Percentiles rank a stretch among this genome's conserved stretches.
Evolutionary conservation across 768 basidiomycete species (phyloP).

Genomic region (Pulveroboletus sp.): DNA sequence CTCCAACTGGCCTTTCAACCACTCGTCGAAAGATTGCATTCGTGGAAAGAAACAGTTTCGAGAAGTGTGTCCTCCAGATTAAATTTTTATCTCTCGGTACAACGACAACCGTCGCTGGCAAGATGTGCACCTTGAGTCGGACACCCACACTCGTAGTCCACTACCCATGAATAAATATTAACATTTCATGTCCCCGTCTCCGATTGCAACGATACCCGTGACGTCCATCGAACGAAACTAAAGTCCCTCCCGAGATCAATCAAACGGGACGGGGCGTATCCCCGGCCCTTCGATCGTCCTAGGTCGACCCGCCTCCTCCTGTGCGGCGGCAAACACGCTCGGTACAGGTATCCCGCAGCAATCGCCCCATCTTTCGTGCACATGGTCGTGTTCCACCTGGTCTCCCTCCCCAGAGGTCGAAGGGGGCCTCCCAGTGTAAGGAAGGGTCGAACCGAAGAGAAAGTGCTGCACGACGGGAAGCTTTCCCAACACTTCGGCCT

Average conservation of each 20-base stretch:
- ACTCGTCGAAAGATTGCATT: too few relatives aligned
- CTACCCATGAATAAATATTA: too few relatives aligned
- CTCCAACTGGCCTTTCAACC: too few relatives aligned
- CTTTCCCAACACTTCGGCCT: conserved; percentile 90
- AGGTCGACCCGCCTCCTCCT: conserved; percentile 37
- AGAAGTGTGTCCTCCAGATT: too few relatives aligned
- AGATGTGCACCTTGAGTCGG: too few relatives aligned
- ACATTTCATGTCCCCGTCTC: too few relatives aligned
- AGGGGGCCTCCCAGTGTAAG: conserved; percentile 58
- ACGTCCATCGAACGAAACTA: neutral
- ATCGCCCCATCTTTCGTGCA: conserved; percentile 73
- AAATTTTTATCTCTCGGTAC: too few relatives aligned
- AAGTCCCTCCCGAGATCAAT: conserved; percentile 36
- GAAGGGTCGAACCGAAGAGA: conserved; percentile 79
- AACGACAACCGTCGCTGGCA: too few relatives aligned
- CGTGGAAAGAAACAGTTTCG: too few relatives aligned
- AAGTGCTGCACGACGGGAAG: conserved; percentile 97
- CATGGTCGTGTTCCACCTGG: conserved; percentile 18
- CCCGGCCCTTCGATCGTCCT: conserved; percentile 52
- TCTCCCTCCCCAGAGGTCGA: conserved; percentile 27
- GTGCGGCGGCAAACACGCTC: conserved; percentile 72
- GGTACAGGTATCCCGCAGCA: conserved; percentile 91
- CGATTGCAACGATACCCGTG: too few relatives aligned
- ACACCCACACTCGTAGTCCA: too few relatives aligned
- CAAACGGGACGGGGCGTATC: conserved; percentile 78